Base-by-base conservation (phyloP, 495 filamentous ascomycete species). In the Neurospora africana region DNA sequence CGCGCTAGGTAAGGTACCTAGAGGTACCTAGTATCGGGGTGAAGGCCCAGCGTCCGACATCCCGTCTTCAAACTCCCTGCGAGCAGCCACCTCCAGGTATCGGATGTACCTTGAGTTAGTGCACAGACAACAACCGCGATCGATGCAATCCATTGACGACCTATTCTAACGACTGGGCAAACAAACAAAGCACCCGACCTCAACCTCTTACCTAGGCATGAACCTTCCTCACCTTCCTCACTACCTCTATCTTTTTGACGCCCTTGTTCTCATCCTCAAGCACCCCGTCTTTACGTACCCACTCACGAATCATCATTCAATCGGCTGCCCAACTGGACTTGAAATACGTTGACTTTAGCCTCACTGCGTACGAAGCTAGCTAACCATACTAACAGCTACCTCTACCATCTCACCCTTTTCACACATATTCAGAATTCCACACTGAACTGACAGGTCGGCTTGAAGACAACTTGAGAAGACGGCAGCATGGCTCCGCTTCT, bases 401-500 rank as follows among this genome's bases (percentile, higher is more conserved):
- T 19, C 13, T 5, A 33, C 27, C 53, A 17, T 17, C 53, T 33
- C 11, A 3, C 6, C 6, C 53, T 61, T 17, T 19, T 19, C 15
- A 19, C 10, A 13, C 23, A 7, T 33, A 17, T 17, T 27, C 23
- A 19, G 3, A 4, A 61, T 4, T 1, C 2, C 27, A 11, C 27
- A 30, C 53, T 61, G 17, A 19, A 61, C 6, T 33, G 53, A 19
- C 6, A 61, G 53, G 23, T 61, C 7, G 2, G 7, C 23, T 33
- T 61, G 27, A 9, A 65, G 27, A 35, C 27, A 30, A 1, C 23
- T 3, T 4, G 27, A 19, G 0, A 30, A 35, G 47, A 65, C 53
- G 27, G 3, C 27, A 41, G 41, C 21, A 90, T 89, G 88, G 86
- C 88, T 7, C 87, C 87, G 72, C 77, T 83, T 13, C 65, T 75